Base-by-base conservation (phyloP, 2,329 filamentous ascomycete genomes). In the Dothidotthia symphoricarpi region DNA sequence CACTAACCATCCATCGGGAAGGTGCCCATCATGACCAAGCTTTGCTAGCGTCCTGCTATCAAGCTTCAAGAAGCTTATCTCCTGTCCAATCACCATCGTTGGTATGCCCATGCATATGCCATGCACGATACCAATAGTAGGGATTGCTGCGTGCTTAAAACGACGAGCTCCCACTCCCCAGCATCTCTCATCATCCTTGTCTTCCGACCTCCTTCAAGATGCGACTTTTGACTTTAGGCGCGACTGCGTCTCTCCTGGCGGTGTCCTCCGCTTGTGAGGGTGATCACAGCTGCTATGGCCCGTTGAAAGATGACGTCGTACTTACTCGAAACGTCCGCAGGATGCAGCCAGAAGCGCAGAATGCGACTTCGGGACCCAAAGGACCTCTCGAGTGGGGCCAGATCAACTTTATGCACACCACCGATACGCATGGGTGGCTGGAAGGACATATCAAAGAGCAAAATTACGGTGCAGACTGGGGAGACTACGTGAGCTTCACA, bases 391-490 rank as follows among this genome's bases (percentile, higher is more conserved):
- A 78, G 69, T 83, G 80, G 80, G 80, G 80, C 2, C 76, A 83
- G 57, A 61, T 83, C 50, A 83, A 83, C 51, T 78, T 95, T 66
- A 70, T 83, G 16, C 80, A 82, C 49, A 82, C 78, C 2, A 81
- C 77, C 3, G 78, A 82, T 45, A 80, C 77, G 0, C 78, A 81
- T 54, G 77, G 77, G 14, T 80, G 79, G 79, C 68, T 82, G 13
- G 75, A 78, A 51, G 76, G 77, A 3, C 76, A 81, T 53, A 58
- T 82, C 45, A 80, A 81, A 49, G 77, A 83, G 62, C 68, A 72
- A 50, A 82, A 81, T 53, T 83, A 82, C 44, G 78, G 80, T 27
- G 80, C 79, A 2, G 81, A 84, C 54, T 83, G 80, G 78, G 81
- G 81, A 16, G 81, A 84, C 57, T 82, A 77, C 59, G 77, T 79